A percentile compares a stretch with the other conserved stretches of the same genome.
Evolutionary conservation across 2,329 filamentous ascomycete genomes (phyloP).

Genomic region (Penicillium fuscoglaucum): DNA sequence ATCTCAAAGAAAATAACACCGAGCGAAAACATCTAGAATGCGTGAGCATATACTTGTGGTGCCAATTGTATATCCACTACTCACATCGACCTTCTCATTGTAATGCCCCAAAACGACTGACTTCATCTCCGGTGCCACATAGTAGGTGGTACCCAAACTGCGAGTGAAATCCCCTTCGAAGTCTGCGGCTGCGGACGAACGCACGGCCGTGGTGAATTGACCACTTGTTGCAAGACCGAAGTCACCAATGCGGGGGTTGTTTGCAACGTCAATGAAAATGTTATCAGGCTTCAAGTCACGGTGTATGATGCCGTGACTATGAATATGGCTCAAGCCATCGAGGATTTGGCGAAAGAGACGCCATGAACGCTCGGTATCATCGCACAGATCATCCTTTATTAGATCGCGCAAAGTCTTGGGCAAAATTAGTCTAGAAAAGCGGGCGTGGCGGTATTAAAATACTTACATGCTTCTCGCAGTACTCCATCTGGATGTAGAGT

Average conservation of each 20-base stretch:
- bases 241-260: constrained; percentile 93
- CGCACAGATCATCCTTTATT: constrained; percentile 72
- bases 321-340: constrained; percentile 86
- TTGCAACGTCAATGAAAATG: constrained; percentile 87
- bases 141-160: constrained; percentile 76
- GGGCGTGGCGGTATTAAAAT: background rate
- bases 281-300: constrained; percentile 97
- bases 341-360: constrained; percentile 86
- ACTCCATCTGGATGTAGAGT: constrained; percentile 98
- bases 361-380: constrained; percentile 79
- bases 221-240: constrained; percentile 92
- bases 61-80: constrained; percentile 31
- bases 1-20: constrained; percentile 99
- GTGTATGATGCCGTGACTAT: constrained; percentile 88
- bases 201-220: constrained; percentile 53
- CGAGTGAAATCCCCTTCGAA: constrained; percentile 48
- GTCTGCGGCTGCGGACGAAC: constrained; percentile 38
- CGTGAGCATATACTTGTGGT: constrained; percentile 10
- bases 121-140: constrained; percentile 88
- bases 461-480: constrained; percentile 82
- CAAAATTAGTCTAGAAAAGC: constrained; percentile 8
- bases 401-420: constrained; percentile 78
- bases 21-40: constrained; percentile 80
- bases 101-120: constrained; percentile 74
- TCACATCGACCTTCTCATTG: constrained; percentile 86